Evolutionary conservation across 441 rosid genomes (phyloP), one percentile per base, ranked within the genome.

Genomic region (Corymbia calophylla): DNA sequence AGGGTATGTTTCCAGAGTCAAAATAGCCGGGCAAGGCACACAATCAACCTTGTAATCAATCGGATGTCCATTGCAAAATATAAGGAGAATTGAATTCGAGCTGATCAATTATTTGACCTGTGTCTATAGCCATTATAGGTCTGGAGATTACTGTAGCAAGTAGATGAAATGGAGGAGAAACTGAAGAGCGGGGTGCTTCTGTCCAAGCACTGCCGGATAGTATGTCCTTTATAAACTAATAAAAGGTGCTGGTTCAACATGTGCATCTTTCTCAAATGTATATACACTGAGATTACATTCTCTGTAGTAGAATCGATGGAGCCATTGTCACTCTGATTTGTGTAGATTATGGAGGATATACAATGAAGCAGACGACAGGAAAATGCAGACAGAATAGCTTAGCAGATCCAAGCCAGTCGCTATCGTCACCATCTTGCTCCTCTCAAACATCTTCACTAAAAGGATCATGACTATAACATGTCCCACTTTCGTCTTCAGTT

Each of bases 401-500:
- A 97, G 94, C 31, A 97, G 93, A 91, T 97, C 98, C 9, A 93
- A 44, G 32, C 99, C 99, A 1, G 99, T 96, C 27, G 97, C 93
- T 81, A 97, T 97, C 23, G 95, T 91, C 90, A 97, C 99, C 97
- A 96, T 95, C 92, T 97, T 97, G 97, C 99, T 96, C 94, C 97
- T 95, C 92, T 96, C 99, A 87, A 96, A 95, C 99, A 97, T 97
- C 94, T 97, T 97, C 92, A 97, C 99, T 10, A 97, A 87, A n/a
- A 96, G 96, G 92, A 97, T 96, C 99, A 97, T 97, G 8, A 97
- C 99, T 53, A 97, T 97, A 51, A 96, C 98, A 92, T 97, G 99
- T 49, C 99, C 99, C 21, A 96, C 96, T 95, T 95, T 97, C 23
- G 99, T 97, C 94, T 96, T 97, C 88, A 96, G 95, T 91, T 97